Evolutionary conservation across 129 eudicot genomes (phyloP).

Genomic region (Pittosporum tobira): DNA sequence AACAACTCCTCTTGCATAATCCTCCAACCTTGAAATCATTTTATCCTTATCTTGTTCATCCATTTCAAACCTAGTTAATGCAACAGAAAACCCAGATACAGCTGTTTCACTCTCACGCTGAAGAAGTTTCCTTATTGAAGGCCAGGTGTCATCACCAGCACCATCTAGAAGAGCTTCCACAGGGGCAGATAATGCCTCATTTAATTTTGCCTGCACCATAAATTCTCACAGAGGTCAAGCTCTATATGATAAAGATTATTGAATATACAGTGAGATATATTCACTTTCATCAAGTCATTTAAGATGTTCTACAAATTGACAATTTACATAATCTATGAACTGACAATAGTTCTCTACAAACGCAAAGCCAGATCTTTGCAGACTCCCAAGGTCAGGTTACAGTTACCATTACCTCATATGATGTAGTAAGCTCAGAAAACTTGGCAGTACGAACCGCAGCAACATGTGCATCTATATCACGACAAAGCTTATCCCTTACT

Average conservation of each 20-base stretch:
- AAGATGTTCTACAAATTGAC: no score
- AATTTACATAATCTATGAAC: background rate
- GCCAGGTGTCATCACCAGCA: conserved; percentile 90
- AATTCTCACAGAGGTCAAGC: conserved; percentile 3
- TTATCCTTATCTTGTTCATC: conserved; percentile 51
- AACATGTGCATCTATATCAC: conserved; percentile 62
- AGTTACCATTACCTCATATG: conserved; percentile 48
- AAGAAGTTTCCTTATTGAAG: conserved; percentile 69
- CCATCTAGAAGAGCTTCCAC: conserved; percentile 76
- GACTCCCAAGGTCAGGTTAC: background rate
- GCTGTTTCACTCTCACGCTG: conserved; percentile 61
- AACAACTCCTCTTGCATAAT: conserved; percentile 67
- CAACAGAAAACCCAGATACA: conserved; percentile 51
- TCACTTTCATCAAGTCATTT: background rate
- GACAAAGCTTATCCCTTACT: conserved; percentile 53
- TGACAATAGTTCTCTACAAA: no score
- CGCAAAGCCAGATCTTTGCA: background rate
- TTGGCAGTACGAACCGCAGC: conserved; percentile 47
- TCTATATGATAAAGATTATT: background rate
- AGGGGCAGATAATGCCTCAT: conserved; percentile 64
- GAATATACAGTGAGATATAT: background rate
- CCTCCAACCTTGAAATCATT: conserved; percentile 51
- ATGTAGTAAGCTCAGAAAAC: conserved; percentile 49
- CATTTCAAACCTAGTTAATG: conserved; percentile 72
- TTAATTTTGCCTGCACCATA: conserved; percentile 49